Evolutionary conservation across 768 basidiomycete genomes (phyloP).

Genomic region (Pluteus cervinus): DNA sequence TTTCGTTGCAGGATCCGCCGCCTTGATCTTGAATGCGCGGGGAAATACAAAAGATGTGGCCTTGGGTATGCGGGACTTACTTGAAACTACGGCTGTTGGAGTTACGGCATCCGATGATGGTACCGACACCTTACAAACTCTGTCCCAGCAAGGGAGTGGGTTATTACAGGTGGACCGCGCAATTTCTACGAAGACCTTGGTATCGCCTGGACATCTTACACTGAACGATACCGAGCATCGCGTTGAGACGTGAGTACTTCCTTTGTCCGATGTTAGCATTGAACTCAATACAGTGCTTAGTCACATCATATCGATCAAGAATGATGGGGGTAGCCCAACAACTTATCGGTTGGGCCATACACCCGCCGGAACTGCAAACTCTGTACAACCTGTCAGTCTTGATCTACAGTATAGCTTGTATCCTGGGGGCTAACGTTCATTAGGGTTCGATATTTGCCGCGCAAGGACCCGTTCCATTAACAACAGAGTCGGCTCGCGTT

Average conservation of each 20-base stretch:
- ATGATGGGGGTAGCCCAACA: slow-evolving; percentile 31
- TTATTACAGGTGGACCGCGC: not conserved
- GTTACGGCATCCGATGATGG: not conserved
- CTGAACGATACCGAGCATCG: slow-evolving; percentile 55
- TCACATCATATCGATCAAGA: slow-evolving; percentile 39
- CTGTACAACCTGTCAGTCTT: slow-evolving; percentile 25
- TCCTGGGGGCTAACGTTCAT: not conserved
- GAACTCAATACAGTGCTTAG: slow-evolving; percentile 15
- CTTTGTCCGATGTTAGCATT: slow-evolving; percentile 3
- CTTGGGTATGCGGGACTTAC: no score
- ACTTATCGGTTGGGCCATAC: slow-evolving; percentile 37
- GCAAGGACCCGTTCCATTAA: slow-evolving; percentile 39
- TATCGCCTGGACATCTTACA: slow-evolving; percentile 43
- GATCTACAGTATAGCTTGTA: not conserved
- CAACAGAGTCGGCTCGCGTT: slow-evolving; percentile 34
- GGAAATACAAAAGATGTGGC: slow-evolving; percentile 17
- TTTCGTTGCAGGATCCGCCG: slow-evolving; percentile 35
- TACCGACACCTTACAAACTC: not conserved
- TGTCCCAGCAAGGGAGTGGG: not conserved
- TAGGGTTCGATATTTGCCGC: slow-evolving; percentile 29
- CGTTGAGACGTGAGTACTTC: slow-evolving; percentile 23
- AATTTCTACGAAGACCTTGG: slow-evolving; percentile 21
- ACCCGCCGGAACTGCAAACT: slow-evolving; percentile 39
- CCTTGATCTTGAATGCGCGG: slow-evolving; percentile 31
- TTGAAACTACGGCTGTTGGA: not conserved